Conservation (phyloP, 2,329 filamentous ascomycete genomes). For the Sclerotinia minor region DNA sequence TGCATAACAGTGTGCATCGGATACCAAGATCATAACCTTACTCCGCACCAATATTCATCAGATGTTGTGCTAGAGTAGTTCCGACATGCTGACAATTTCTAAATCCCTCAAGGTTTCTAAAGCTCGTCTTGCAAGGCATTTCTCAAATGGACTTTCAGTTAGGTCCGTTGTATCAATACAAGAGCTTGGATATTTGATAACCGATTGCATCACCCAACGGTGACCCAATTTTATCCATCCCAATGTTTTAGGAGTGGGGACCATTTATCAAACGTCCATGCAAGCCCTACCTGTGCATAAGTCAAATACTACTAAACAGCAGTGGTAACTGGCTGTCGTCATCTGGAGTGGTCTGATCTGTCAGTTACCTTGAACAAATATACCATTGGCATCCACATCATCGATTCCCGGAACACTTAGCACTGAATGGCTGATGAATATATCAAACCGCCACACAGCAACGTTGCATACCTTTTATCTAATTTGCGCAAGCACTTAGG, state of each 20-base stretch:
- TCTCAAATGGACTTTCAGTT: not conserved
- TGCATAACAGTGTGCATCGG: conserved; percentile 17
- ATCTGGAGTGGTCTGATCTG: conserved; percentile 11
- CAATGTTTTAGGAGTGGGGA: conserved; percentile 13
- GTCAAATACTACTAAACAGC: not conserved
- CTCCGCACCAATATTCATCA: conserved; percentile 5
- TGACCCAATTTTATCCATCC: not conserved
- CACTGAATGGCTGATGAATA: not conserved
- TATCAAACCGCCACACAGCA: conserved; percentile 10
- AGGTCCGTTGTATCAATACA: not conserved
- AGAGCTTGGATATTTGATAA: not conserved
- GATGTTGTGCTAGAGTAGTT: not conserved
- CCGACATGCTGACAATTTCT: conserved; percentile 20
- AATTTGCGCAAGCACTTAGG: not conserved
- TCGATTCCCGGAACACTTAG: not conserved
- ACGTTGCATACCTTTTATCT: conserved; percentile 5
- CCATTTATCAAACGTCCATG: not conserved
- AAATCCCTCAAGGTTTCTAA: conserved; percentile 14
- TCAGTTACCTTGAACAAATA: not conserved
- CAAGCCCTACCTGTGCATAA: conserved; percentile 1
- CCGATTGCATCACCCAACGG: not conserved
- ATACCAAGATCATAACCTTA: conserved; percentile 10
- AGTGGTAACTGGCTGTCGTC: not conserved
- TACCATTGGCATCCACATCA: not conserved
- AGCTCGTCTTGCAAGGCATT: not conserved